Evolutionary conservation across 2,329 filamentous ascomycete genomes (phyloP).

Genomic region (Curvularia eragrostidis): DNA sequence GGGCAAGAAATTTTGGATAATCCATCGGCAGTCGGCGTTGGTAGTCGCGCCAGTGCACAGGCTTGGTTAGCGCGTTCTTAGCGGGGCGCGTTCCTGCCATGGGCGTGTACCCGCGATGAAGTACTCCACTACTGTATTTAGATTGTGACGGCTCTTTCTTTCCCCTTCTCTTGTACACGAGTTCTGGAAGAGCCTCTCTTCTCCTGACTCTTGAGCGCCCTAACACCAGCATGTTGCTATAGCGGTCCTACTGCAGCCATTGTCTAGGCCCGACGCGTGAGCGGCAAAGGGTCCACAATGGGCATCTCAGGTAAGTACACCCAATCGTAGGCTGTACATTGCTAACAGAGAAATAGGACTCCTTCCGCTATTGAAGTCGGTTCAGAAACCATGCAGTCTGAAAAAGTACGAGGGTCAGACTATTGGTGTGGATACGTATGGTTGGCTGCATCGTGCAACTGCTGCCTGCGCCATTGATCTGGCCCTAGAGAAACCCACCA

Average conservation of each 20-base stretch:
- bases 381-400: slow-evolving; percentile 85
- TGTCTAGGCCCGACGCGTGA: slow-evolving; percentile 37
- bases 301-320: slow-evolving; percentile 49
- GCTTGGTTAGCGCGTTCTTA: slow-evolving; percentile 15
- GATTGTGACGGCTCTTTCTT: slow-evolving; percentile 17
- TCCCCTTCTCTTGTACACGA: slow-evolving; percentile 4
- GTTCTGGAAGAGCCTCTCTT: slow-evolving; percentile 9
- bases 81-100: slow-evolving; percentile 32
- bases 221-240: slow-evolving; percentile 28
- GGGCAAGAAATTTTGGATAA: slow-evolving; percentile 37
- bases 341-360: slow-evolving; percentile 66
- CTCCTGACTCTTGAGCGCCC: neutral
- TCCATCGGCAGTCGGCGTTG: slow-evolving; percentile 18
- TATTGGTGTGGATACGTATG: slow-evolving; percentile 95
- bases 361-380: slow-evolving; percentile 91
- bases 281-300: slow-evolving; percentile 44
- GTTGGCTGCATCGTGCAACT: slow-evolving; percentile 95
- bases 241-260: slow-evolving; percentile 21
- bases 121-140: slow-evolving; percentile 26
- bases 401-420: slow-evolving; percentile 88
- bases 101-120: slow-evolving; percentile 26
- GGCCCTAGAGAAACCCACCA: slow-evolving; percentile 84
- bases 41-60: slow-evolving; percentile 19
- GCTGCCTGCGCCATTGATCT: slow-evolving; percentile 90
- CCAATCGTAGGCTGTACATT: slow-evolving; percentile 26